Conservation (phyloP, 1,139 yeast genomes). For the Blastobotrys aristatus region DNA sequence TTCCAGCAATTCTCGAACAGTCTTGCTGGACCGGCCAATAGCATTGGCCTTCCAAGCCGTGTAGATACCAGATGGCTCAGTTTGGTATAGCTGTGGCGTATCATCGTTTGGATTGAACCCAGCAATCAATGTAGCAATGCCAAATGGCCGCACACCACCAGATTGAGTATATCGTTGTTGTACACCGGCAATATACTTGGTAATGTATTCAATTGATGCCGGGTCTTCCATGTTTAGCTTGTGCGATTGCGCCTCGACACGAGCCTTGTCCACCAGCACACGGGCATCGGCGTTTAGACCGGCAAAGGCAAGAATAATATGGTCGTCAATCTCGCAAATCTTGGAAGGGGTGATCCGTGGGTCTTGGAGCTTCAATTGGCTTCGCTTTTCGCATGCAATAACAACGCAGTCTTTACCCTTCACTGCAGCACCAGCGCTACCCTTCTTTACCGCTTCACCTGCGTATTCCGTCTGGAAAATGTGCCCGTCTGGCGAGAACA, state of each 20-base stretch:
- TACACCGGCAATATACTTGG: conserved; percentile 92
- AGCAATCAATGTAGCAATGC: conserved; percentile 90
- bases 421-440: conserved; percentile 96
- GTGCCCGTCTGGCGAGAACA: conserved; percentile 98
- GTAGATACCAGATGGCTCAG: conserved; percentile 96
- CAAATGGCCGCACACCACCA: conserved; percentile 95
- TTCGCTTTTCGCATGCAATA: conserved; percentile 93
- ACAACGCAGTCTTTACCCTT: conserved; percentile 87
- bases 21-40: conserved; percentile 91
- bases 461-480: conserved; percentile 99
- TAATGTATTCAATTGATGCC: conserved; percentile 84
- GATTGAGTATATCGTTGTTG: conserved; percentile 97
- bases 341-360: conserved; percentile 94
- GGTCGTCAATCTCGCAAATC: conserved; percentile 87
- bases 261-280: conserved; percentile 87
- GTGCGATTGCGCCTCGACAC: conserved; percentile 97
- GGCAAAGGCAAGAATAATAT: conserved; percentile 89
- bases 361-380: conserved; percentile 91
- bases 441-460: conserved; percentile 95
- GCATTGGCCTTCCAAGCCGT: conserved; percentile 99
- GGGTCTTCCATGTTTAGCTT: conserved; percentile 91
- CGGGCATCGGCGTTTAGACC: conserved; percentile 98
- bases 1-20: conserved; percentile 92
- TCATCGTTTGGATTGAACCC: conserved; percentile 88
- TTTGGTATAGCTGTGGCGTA: conserved; percentile 80